phyloP scores from a whole-genome alignment of 1,284 basidiomycete species.

The Cerrena zonata region DNA sequence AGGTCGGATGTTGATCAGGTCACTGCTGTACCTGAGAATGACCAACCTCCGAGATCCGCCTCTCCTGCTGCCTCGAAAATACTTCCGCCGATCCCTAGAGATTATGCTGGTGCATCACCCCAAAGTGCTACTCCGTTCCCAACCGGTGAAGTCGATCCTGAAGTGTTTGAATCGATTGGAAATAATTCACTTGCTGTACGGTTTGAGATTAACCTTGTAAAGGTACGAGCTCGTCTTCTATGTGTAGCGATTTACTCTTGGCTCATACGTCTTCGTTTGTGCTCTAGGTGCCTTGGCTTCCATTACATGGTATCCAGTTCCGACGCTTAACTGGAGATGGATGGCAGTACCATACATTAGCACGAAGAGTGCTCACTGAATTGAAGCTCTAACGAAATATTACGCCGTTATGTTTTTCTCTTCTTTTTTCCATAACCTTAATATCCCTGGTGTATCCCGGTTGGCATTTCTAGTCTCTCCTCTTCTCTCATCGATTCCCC shows the following conservation, averaged over 20 bases:
- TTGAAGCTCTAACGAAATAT: constrained; percentile 73
- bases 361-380: constrained; percentile 87
- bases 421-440: not conserved
- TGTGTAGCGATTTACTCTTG: not conserved
- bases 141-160: constrained; percentile 59
- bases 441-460: not conserved
- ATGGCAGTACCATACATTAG: constrained; percentile 97
- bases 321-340: constrained; percentile 86
- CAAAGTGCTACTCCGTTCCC: constrained; percentile 42
- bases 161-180: constrained; percentile 68
- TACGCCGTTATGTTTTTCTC: not conserved
- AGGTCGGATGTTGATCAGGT: constrained; percentile 26
- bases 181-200: constrained; percentile 77
- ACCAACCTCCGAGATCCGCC: constrained; percentile 30
- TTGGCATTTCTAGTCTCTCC: not conserved
- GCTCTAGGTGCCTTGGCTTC: constrained; percentile 82
- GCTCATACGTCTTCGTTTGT: constrained; percentile 7
- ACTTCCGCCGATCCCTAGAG: constrained; percentile 61
- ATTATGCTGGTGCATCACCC: constrained; percentile 42
- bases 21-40: constrained; percentile 30
- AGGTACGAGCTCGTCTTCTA: constrained; percentile 48
- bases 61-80: constrained; percentile 50
- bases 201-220: constrained; percentile 92
- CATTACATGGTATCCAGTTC: constrained; percentile 94
- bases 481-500: not conserved